phyloP scores from a whole-genome alignment of 108 stramenopile species.

The Nitzschia putrida region DNA sequence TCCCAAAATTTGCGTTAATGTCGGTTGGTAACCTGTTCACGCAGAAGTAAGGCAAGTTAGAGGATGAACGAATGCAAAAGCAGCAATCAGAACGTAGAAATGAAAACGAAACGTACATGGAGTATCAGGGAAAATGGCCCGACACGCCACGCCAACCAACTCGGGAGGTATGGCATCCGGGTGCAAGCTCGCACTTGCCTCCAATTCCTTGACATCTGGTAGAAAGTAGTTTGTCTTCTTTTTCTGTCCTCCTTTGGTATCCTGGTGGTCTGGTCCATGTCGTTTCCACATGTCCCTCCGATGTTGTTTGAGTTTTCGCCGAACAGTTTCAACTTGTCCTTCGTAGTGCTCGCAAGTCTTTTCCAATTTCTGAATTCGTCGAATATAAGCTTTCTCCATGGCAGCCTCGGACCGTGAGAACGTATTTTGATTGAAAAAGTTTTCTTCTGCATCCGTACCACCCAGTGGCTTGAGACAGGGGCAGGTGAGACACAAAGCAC shows the following conservation, averaged over 20 bases:
- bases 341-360: constrained; percentile 36
- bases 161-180: neutral
- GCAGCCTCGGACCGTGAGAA: constrained; percentile 40
- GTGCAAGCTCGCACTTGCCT: constrained; percentile 6
- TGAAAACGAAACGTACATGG: constrained; percentile 18
- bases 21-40: constrained; percentile 27
- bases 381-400: constrained; percentile 46
- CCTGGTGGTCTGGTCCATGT: neutral
- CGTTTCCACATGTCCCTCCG: constrained; percentile 42
- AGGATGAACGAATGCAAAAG: neutral
- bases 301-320: constrained; percentile 48
- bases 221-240: constrained; percentile 24
- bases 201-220: constrained; percentile 38
- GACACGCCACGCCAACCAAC: constrained; percentile 11
- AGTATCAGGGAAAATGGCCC: constrained; percentile 20
- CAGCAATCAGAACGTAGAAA: neutral
- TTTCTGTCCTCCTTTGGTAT: neutral
- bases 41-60: neutral
- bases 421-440: neutral
- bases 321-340: constrained; percentile 31
- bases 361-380: constrained; percentile 51
- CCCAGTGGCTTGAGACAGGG: constrained; percentile 20
- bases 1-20: constrained; percentile 41
- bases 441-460: neutral
- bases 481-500: constrained; percentile 48